A percentile compares a stretch with the other conserved stretches of the same genome.
Conservation (phyloP, 2,329 filamentous ascomycete genomes). For the Sporothrix schenckii region DNA sequence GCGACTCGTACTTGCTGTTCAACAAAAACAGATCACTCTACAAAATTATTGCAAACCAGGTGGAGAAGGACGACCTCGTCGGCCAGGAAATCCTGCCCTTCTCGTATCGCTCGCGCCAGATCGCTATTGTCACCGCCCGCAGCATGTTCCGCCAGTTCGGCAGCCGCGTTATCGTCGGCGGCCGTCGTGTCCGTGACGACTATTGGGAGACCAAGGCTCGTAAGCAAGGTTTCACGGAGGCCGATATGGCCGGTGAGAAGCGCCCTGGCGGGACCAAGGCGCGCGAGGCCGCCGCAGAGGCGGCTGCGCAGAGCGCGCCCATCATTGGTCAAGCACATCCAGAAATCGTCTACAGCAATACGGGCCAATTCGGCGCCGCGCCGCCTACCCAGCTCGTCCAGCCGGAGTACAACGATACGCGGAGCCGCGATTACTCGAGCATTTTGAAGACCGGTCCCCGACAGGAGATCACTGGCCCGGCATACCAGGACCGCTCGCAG, state of each 20-base stretch:
- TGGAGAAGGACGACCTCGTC: slow-evolving; percentile 95
- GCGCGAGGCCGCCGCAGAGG: slow-evolving; percentile 76
- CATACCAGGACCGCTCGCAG: slow-evolving; percentile 86
- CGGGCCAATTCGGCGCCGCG: slow-evolving; percentile 65
- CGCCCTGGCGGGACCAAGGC: slow-evolving; percentile 88
- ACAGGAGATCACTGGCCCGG: slow-evolving; percentile 83
- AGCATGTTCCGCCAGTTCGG: slow-evolving; percentile 99
- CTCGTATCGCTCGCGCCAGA: slow-evolving; percentile 96
- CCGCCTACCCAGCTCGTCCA: slow-evolving; percentile 67
- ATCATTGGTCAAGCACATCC: slow-evolving; percentile 70
- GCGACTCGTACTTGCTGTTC: slow-evolving; percentile 97
- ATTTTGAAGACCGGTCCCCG: slow-evolving; percentile 77
- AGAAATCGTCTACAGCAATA: slow-evolving; percentile 86
- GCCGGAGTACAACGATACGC: slow-evolving; percentile 74
- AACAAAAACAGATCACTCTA: slow-evolving; percentile 96
- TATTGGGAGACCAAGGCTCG: slow-evolving; percentile 98
- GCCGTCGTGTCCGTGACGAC: slow-evolving; percentile 89
- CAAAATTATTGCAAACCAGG: slow-evolving; percentile 96
- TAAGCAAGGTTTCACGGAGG: slow-evolving; percentile 97
- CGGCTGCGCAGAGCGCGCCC: slow-evolving; percentile 63
- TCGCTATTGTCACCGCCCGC: slow-evolving; percentile 93
- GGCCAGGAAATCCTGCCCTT: slow-evolving; percentile 94
- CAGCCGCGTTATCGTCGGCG: slow-evolving; percentile 87
- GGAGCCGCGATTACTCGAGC: slow-evolving; percentile 78
- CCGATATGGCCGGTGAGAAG: slow-evolving; percentile 94